phyloP scores from a whole-genome alignment of 2,329 filamentous ascomycete genomes.

The Helotiales sp. region DNA sequence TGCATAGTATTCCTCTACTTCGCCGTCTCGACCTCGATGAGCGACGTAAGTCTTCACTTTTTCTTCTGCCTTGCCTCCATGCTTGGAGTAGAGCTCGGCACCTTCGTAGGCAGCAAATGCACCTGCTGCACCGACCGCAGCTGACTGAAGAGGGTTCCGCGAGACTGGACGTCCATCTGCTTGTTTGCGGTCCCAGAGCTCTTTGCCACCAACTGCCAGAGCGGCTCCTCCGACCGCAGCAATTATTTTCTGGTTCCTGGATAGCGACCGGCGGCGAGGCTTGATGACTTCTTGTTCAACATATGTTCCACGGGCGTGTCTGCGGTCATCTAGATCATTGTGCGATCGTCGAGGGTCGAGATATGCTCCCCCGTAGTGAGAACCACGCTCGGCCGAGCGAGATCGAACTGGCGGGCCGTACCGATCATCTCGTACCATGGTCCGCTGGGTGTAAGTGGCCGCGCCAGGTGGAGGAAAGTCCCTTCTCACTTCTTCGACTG shows the following conservation, averaged over 20 bases:
- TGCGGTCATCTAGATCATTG: constrained; percentile 51
- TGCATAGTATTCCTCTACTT: constrained; percentile 59
- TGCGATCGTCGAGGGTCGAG: constrained; percentile 55
- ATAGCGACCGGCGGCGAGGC: constrained; percentile 55
- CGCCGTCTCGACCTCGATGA: constrained; percentile 59
- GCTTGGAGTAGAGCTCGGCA: constrained; percentile 66
- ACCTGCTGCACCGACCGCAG: constrained; percentile 66
- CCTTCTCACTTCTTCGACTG: constrained; percentile 81
- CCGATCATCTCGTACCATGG: constrained; percentile 40
- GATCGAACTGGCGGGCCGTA: constrained; percentile 57
- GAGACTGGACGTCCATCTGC: constrained; percentile 53
- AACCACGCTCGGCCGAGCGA: constrained; percentile 65
- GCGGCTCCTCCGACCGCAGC: constrained; percentile 69
- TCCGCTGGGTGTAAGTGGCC: constrained; percentile 35
- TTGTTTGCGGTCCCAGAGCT: constrained; percentile 67
- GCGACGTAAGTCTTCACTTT: constrained; percentile 59
- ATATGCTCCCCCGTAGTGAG: constrained; percentile 63
- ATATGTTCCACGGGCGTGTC: constrained; percentile 53
- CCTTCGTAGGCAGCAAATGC: constrained; percentile 68
- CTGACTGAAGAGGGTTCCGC: constrained; percentile 63
- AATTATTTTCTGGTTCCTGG: constrained; percentile 69
- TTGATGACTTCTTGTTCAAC: constrained; percentile 61
- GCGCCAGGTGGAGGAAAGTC: constrained; percentile 73
- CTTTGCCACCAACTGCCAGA: constrained; percentile 68
- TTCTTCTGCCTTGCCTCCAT: constrained; percentile 40